Conservation (phyloP, 2,329 filamentous ascomycete species). For the Xylariaceae sp. region DNA sequence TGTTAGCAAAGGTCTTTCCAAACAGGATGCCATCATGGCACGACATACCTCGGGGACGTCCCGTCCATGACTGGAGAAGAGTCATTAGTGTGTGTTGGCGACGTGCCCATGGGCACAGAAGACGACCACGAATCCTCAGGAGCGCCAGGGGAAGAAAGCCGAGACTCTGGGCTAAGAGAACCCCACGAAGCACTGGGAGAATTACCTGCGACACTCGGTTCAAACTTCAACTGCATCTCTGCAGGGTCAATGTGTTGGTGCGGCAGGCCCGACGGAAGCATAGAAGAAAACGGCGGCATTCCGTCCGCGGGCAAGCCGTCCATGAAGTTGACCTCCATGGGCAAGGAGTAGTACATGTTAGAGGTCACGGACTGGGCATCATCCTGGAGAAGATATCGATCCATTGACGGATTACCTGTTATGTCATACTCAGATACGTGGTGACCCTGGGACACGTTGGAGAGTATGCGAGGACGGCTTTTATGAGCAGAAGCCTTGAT, state of each 20-base stretch:
- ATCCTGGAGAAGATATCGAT: slow-evolving; percentile 49
- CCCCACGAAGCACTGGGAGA: slow-evolving; percentile 50
- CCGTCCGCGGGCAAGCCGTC: slow-evolving; percentile 41
- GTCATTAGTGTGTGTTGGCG: slow-evolving; percentile 42
- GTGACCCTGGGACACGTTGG: slow-evolving; percentile 44
- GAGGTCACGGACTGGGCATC: slow-evolving; percentile 41
- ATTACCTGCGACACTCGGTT: slow-evolving; percentile 43
- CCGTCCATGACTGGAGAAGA: slow-evolving; percentile 47
- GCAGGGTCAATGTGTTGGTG: slow-evolving; percentile 54
- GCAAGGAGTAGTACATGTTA: slow-evolving; percentile 47
- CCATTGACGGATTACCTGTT: slow-evolving; percentile 48
- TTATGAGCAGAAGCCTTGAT: slow-evolving; percentile 41
- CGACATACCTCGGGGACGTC: slow-evolving; percentile 51
- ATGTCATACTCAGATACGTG: slow-evolving; percentile 49
- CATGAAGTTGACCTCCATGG: slow-evolving; percentile 30
- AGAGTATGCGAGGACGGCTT: slow-evolving; percentile 41
- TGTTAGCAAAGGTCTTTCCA: slow-evolving; percentile 30
- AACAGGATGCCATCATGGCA: slow-evolving; percentile 16
- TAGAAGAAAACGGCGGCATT: slow-evolving; percentile 39
- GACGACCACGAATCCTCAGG: slow-evolving; percentile 46
- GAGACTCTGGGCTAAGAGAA: slow-evolving; percentile 48
- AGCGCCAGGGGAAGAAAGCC: slow-evolving; percentile 44
- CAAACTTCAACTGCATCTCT: slow-evolving; percentile 51
- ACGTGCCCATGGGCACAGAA: slow-evolving; percentile 35
- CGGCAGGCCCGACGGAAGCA: slow-evolving; percentile 39